Conservation (phyloP, 208 protist species). For the Porcisia hertigi region DNA sequence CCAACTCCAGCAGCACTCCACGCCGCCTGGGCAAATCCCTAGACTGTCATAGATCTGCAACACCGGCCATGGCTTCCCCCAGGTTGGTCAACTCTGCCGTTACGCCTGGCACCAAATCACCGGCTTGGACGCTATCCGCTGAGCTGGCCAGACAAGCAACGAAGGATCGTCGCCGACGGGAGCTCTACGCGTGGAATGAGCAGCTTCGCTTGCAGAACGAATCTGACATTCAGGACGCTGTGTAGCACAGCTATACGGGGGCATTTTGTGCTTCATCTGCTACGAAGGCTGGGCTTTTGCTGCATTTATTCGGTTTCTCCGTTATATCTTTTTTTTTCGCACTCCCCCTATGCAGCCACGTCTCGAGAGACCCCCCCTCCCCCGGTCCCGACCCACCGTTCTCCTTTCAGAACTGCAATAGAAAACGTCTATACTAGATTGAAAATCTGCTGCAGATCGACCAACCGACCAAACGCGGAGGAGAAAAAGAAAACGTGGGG, state of each 20-base stretch:
- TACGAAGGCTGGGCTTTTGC: neutral
- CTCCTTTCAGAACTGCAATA: too few relatives aligned
- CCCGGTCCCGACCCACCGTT: too few relatives aligned
- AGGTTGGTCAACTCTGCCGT: neutral
- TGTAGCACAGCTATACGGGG: constrained; percentile 19
- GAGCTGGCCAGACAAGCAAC: constrained; percentile 17
- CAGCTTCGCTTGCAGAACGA: constrained; percentile 42
- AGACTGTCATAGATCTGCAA: constrained; percentile 4
- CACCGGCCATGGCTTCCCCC: neutral
- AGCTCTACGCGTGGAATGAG: constrained; percentile 87
- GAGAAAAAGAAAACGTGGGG: neutral
- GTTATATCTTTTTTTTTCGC: neutral
- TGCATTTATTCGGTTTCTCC: neutral
- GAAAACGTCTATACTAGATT: too few relatives aligned
- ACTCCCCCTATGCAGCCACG: too few relatives aligned
- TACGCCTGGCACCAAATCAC: constrained; percentile 12
- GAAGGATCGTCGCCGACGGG: constrained; percentile 63
- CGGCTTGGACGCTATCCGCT: neutral
- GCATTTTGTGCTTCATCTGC: neutral
- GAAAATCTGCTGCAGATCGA: neutral
- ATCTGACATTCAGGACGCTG: constrained; percentile 41
- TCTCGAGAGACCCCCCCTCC: neutral
- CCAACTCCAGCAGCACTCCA: neutral
- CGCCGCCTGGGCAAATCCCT: constrained; percentile 10
- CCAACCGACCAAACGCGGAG: neutral